Conservation (phyloP, 805 yeast species). For the Yamadazyma paraphyllophila region DNA sequence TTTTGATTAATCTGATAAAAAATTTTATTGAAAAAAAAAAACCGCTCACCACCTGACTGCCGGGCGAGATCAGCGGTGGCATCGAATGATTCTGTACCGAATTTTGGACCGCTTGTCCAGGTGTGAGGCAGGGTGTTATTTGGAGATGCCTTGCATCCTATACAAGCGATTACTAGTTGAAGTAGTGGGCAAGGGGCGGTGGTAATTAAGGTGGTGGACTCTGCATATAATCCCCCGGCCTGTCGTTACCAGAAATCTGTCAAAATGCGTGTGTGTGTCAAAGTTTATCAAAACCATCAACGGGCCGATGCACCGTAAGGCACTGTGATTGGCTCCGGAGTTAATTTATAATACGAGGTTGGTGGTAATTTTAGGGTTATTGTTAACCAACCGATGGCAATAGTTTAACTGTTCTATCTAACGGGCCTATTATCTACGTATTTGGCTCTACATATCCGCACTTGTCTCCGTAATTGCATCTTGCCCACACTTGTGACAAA, state of each 20-base stretch:
- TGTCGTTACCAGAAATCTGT: not conserved
- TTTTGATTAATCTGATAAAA: slow-evolving; percentile 8
- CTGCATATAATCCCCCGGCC: not conserved
- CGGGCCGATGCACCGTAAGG: not conserved
- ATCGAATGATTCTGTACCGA: not conserved
- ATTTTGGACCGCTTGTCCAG: not conserved
- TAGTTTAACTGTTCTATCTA: not conserved
- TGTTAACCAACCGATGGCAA: not conserved
- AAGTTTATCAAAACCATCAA: slow-evolving; percentile 2
- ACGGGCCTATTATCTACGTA: too few relatives aligned
- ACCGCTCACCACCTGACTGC: not conserved
- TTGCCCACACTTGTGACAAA: not conserved
- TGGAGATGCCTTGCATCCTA: too few relatives aligned
- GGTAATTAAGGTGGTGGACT: too few relatives aligned
- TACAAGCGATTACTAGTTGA: too few relatives aligned
- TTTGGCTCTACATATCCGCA: too few relatives aligned
- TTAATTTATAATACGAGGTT: not conserved
- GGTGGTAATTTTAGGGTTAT: not conserved
- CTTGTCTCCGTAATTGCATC: too few relatives aligned
- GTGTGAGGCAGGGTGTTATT: too few relatives aligned
- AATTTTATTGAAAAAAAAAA: not conserved
- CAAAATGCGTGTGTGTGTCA: slow-evolving; percentile 4
- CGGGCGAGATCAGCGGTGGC: not conserved
- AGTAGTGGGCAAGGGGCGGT: too few relatives aligned
- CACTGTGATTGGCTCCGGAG: slow-evolving; percentile 3